Conservation (phyloP, 1,284 basidiomycete species). For the Heliocybe sulcata region DNA sequence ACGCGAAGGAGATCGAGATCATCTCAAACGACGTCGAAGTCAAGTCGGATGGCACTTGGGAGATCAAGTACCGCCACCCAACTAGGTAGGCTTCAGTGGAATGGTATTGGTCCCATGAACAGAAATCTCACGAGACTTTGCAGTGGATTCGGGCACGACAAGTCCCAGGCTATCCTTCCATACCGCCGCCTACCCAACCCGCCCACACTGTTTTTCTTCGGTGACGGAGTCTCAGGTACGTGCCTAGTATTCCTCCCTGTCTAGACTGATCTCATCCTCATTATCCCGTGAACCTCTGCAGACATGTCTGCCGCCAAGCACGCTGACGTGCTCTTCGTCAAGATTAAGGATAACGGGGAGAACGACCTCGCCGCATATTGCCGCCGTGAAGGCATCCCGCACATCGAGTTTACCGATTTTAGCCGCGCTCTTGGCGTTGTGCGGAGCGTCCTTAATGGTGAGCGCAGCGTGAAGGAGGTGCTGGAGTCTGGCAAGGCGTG, state of each 20-base stretch:
- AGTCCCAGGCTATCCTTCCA: conserved; percentile 85
- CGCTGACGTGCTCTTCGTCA: conserved; percentile 89
- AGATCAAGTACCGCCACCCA: conserved; percentile 84
- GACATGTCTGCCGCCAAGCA: conserved; percentile 88
- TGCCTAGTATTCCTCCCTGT: neutral
- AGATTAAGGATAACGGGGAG: conserved; percentile 69
- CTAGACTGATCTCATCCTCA: neutral
- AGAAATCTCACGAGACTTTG: too few relatives aligned
- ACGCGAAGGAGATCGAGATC: conserved; percentile 75
- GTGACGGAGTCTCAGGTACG: conserved; percentile 87
- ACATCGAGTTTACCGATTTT: conserved; percentile 65
- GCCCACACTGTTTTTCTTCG: conserved; percentile 90
- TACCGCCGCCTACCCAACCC: conserved; percentile 66
- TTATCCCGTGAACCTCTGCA: conserved; percentile 17
- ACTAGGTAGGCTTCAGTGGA: conserved; percentile 66
- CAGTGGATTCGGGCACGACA: conserved; percentile 88
- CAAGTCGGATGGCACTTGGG: conserved; percentile 68
- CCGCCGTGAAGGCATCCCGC: conserved; percentile 54
- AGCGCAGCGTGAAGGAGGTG: conserved; percentile 38
- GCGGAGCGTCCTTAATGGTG: conserved; percentile 55
- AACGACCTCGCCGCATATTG: conserved; percentile 86
- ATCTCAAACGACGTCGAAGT: conserved; percentile 83
- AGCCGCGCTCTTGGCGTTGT: conserved; percentile 52
- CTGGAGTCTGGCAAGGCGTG: conserved; percentile 18
- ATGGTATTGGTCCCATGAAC: too few relatives aligned